Percentiles rank a stretch among this genome's conserved stretches.
Conservation (phyloP, 2,329 filamentous ascomycete species). For the Verticillium nonalfalfae region DNA sequence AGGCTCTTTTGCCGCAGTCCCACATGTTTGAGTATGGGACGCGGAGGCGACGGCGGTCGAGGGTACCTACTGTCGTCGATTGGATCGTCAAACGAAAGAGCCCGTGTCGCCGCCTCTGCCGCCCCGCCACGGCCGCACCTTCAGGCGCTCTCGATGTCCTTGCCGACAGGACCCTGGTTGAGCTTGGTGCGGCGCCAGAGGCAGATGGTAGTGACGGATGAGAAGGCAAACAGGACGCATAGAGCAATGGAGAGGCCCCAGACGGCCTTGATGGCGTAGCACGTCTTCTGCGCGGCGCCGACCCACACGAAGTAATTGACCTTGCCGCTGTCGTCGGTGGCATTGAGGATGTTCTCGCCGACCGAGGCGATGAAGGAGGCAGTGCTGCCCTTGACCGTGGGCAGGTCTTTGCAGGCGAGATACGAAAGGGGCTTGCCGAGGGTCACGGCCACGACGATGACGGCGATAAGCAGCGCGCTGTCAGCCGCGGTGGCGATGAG, state of each 20-base stretch:
- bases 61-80: neutral
- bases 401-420: constrained; percentile 59
- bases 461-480: constrained; percentile 63
- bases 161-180: constrained; percentile 22
- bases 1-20: constrained; percentile 19
- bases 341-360: constrained; percentile 30
- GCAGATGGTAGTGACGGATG: constrained; percentile 48
- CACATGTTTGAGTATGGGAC: neutral
- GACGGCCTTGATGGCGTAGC: constrained; percentile 77
- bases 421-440: constrained; percentile 77
- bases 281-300: constrained; percentile 54
- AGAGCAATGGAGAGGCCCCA: constrained; percentile 82
- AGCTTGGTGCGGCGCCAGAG: constrained; percentile 56
- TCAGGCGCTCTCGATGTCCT: constrained; percentile 42
- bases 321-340: constrained; percentile 16
- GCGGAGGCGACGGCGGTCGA: neutral
- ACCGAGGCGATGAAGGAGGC: constrained; percentile 38
- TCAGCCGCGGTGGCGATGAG: constrained; percentile 64
- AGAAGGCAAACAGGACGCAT: constrained; percentile 64
- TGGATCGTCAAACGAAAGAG: constrained; percentile 2
- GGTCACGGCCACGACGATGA: constrained; percentile 69
- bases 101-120: constrained; percentile 13
- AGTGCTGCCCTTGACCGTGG: constrained; percentile 29
- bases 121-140: constrained; percentile 36
- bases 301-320: constrained; percentile 41